Percentiles rank a stretch among this genome's conserved stretches.
phyloP scores from a whole-genome alignment of 495 filamentous ascomycete species.

The Penicillium verhagenii region DNA sequence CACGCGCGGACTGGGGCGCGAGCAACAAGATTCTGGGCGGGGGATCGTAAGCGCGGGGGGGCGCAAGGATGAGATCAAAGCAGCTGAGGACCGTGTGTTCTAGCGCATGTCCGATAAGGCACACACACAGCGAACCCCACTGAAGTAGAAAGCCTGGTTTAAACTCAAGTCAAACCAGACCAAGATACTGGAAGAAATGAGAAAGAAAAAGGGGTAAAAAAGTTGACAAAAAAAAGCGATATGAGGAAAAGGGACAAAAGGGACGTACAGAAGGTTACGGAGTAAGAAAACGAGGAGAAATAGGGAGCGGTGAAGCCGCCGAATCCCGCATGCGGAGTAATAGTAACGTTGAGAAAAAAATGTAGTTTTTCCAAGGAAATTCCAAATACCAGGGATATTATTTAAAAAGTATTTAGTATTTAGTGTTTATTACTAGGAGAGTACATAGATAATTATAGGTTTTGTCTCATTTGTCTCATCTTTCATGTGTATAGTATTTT shows the following conservation, averaged over 20 bases:
- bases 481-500: too few species aligned
- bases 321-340: background rate
- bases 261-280: background rate
- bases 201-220: background rate
- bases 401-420: too few species aligned
- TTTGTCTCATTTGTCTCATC: too few species aligned
- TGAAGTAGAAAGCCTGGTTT: background rate
- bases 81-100: conserved; percentile 12
- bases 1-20: background rate
- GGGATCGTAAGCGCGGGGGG: conserved; percentile 17
- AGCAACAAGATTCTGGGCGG: background rate
- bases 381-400: too few species aligned
- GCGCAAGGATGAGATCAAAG: conserved; percentile 7
- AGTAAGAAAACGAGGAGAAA: background rate
- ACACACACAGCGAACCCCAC: conserved; percentile 4
- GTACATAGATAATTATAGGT: too few species aligned
- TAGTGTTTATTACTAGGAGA: too few species aligned
- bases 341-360: too few species aligned
- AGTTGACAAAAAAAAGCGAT: background rate
- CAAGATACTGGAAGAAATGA: too few species aligned
- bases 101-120: conserved; percentile 16
- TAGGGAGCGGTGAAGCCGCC: conserved; percentile 1
- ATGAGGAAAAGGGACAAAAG: background rate
- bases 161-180: background rate
- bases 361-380: too few species aligned